These are phyloP conservation scores for Drosera spatulata DNA, from an alignment of 179 eudicot genomes.

Conservation along the genomic window DNA sequence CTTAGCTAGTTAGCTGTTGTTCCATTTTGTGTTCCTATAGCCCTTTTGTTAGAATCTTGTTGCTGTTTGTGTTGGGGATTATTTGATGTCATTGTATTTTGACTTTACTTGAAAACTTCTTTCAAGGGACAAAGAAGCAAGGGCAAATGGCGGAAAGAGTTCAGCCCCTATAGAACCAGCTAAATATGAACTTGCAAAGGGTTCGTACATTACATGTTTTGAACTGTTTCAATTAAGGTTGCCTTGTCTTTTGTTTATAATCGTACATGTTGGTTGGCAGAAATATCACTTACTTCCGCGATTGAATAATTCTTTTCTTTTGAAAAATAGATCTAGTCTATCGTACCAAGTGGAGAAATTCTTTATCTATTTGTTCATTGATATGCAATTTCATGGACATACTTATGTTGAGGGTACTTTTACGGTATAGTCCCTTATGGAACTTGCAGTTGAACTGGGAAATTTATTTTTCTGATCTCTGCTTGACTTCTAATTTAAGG, in stretches of 20 bases:
- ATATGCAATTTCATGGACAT: too few species aligned
- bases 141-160: conserved; percentile 35
- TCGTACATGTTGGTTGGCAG: neutral
- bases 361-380: too few species aligned
- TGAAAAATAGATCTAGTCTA: too few species aligned
- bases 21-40: neutral
- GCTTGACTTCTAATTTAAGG: too few species aligned
- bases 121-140: neutral
- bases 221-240: neutral
- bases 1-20: neutral
- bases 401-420: too few species aligned
- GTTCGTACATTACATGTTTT: conserved; percentile 15
- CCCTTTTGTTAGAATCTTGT: neutral
- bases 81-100: neutral
- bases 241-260: neutral
- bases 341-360: too few species aligned
- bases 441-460: too few species aligned
- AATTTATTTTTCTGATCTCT: too few species aligned
- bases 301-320: too few species aligned
- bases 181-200: conserved; percentile 46
- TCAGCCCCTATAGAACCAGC: conserved; percentile 31
- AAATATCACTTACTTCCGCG: neutral
- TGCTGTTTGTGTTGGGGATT: neutral
- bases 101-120: too few species aligned
- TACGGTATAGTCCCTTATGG: too few species aligned